Conservation (phyloP, 2,329 filamentous ascomycete species). For the Neoarthrinium moseri region DNA sequence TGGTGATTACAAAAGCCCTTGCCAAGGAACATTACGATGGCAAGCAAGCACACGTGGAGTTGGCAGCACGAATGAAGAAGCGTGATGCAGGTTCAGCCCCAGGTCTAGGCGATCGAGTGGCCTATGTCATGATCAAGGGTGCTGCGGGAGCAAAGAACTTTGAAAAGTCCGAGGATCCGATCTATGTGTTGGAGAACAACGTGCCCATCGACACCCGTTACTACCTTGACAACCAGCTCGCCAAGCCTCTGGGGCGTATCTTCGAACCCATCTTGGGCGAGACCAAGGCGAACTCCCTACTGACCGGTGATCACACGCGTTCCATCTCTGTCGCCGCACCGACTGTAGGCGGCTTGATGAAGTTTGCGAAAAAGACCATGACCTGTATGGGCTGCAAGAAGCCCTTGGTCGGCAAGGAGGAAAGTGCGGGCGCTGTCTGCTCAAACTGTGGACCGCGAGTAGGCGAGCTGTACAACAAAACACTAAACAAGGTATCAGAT, state of each 20-base stretch:
- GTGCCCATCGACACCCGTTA: slow-evolving; percentile 97
- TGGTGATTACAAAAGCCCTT: slow-evolving; percentile 97
- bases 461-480: slow-evolving; percentile 91
- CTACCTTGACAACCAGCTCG: slow-evolving; percentile 96
- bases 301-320: slow-evolving; percentile 94
- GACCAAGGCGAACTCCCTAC: slow-evolving; percentile 80
- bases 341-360: slow-evolving; percentile 91
- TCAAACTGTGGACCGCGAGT: slow-evolving; percentile 80
- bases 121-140: slow-evolving; percentile 96
- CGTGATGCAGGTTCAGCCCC: slow-evolving; percentile 94
- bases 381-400: slow-evolving; percentile 99
- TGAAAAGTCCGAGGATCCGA: slow-evolving; percentile 94
- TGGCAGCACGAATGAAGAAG: slow-evolving; percentile 95
- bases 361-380: slow-evolving; percentile 95
- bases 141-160: slow-evolving; percentile 89
- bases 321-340: slow-evolving; percentile 90
- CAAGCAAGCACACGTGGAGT: slow-evolving; percentile 94
- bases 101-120: slow-evolving; percentile 89
- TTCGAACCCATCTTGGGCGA: slow-evolving; percentile 98
- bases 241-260: slow-evolving; percentile 90
- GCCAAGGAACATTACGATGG: slow-evolving; percentile 86
- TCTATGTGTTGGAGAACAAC: slow-evolving; percentile 96
- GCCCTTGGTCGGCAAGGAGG: slow-evolving; percentile 76
- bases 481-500: slow-evolving; percentile 83
- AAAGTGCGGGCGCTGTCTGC: slow-evolving; percentile 84